Evolutionary conservation across 2,329 filamentous ascomycete species (phyloP), one percentile per base, ranked within the genome.

Genomic region (Coniella vitis): DNA sequence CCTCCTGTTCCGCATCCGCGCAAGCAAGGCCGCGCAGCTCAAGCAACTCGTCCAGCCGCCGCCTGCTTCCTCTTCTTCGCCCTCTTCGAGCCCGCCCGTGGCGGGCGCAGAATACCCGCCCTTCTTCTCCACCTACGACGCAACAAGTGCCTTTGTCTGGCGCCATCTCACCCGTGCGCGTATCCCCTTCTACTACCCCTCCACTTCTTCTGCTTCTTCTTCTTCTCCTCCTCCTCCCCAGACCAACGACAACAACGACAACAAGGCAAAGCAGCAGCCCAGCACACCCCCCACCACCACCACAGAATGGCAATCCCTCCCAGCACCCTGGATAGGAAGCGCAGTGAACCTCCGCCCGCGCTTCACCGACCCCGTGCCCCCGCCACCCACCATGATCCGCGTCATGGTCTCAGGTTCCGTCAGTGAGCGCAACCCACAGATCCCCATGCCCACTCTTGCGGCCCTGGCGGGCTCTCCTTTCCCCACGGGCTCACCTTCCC

Each of bases 81-180:
- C n/a, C n/a, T n/a, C n/a, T n/a, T 13, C 37, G 19, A 4, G 19
- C 19, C 9, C 38, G 12, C 14, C 19, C 38, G 17, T 7, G 20
- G 17, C 38, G 14, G 20, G 17, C 13, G 13, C 38, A 2, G 7
- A 12, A 4, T 25, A 19, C 20, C 22, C 38, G 16, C 2, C 25
- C 39, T 8, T 16, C 25, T 71, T 73, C 29, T 73, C 69, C 2
- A 72, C 67, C 3, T 72, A 72, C 53, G 70, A 73, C 42, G 69
- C 69, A 12, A 63, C 66, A 46, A 20, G 40, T 16, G 69, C 69
- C 9, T 65, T 67, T 35, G 58, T 71, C 9, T 72, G 69, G 68
- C 67, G 69, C 1, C 57, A 58, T 2, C 48, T 71, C 0, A 42
- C 40, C n/a, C 40, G 40, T 29, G 40, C 25, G 16, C 40, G 40